A percentile compares a stretch with the other conserved stretches of the same genome.
These are phyloP conservation scores for Ilex aquifolium DNA, from an alignment of 257 asterid genomes.

Conservation along the genomic window DNA sequence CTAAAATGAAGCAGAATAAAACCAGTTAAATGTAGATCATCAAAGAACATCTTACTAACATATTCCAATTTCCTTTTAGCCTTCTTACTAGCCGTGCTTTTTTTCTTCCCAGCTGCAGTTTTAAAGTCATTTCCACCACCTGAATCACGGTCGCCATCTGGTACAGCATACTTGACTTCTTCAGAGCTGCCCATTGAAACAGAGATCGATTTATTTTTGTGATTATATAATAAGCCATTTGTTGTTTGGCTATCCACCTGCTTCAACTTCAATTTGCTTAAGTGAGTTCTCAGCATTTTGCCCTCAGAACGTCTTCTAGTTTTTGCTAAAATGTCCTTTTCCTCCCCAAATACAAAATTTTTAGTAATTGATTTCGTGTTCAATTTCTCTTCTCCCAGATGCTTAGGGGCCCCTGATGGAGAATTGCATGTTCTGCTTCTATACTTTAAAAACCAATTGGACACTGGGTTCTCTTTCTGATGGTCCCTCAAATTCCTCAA, in stretches of 20 bases:
- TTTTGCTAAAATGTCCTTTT: constrained; percentile 9
- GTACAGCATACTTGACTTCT: constrained; percentile 7
- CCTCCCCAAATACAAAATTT: constrained; percentile 5
- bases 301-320: constrained; percentile 4
- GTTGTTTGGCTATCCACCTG: constrained; percentile 6
- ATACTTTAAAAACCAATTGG: too few species aligned
- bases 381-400: constrained; percentile 8
- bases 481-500: too few species aligned
- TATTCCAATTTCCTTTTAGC: constrained; percentile 28
- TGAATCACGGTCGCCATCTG: constrained; percentile 11
- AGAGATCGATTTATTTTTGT: constrained; percentile 8
- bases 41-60: constrained; percentile 34
- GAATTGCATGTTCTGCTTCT: too few species aligned
- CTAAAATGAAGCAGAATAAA: not conserved
- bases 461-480: too few species aligned
- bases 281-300: constrained; percentile 10
- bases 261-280: constrained; percentile 11
- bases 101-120: constrained; percentile 12
- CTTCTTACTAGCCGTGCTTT: constrained; percentile 12
- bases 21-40: constrained; percentile 2
- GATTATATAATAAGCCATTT: constrained; percentile 8
- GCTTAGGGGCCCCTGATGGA: too few species aligned
- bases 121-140: constrained; percentile 14
- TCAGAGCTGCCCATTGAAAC: constrained; percentile 9
- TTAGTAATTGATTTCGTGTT: constrained; percentile 2